Evolutionary conservation across 139 green algal genomes (phyloP), one percentile per base, ranked within the genome.

Genomic region (Gonium pectorale): DNA sequence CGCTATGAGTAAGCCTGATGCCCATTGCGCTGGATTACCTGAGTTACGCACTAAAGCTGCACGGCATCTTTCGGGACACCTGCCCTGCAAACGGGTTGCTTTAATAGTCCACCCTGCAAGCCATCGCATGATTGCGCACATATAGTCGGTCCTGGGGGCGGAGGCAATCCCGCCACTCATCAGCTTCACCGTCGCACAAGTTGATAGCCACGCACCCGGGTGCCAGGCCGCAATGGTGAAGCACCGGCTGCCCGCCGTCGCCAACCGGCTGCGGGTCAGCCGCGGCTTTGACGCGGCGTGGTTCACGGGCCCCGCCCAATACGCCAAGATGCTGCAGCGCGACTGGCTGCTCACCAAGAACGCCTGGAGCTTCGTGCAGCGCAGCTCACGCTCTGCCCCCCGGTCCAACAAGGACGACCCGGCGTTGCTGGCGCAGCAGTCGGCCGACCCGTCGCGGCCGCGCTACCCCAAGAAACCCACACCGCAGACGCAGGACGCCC

Each of bases 271-370:
- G 2, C 63, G 80, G 0, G 5, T 87, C 0, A 87, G 66, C 33
- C 63, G 79, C 5, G 86, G 79, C 52, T 90, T 90, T 43, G 73
- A 90, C 15, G 80, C 86, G 19, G 71, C 80, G 0, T 90, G 86
- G 86, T 89, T 75, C 51, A 63, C 69, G 27, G 86, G 74, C 31
- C 78, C 62, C 24, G 24, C 67, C 8, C 51, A 80, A 1, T 89
- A 89, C 51, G 86, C 86, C 29, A 69, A 89, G 31, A 75, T 89
- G 70, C 71, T 89, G 44, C 80, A 90, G 60, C 79, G 84, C n/a
- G 86, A 90, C 43, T 90, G 86, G 86, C 72, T 80, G 5, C 46
- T 90, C 31, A 60, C 71, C 46, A 84, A 83, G 52, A 87, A 78
- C 54, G 79, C 80, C 27, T 86, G 80, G 86, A 87, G 79, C 72